Evolutionary conservation across 495 filamentous ascomycete genomes (phyloP), one percentile per base, ranked within the genome.

Genomic region (Darksidea phi): DNA sequence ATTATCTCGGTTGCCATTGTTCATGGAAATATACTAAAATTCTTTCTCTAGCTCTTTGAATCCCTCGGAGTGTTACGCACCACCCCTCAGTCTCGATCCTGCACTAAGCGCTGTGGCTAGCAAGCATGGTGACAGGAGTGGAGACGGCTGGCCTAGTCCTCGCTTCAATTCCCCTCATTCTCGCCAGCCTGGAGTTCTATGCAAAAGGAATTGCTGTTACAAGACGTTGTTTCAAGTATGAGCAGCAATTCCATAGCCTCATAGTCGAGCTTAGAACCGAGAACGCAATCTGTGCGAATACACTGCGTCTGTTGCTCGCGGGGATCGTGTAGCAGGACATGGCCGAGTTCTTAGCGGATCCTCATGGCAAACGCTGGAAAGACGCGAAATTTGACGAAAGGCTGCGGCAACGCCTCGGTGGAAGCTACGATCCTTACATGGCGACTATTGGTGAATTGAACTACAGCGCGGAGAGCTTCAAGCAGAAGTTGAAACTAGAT

Each of bases 141-240:
- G 75, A 77, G 47, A 48, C 73, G 0, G 71, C 58, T 38, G 75
- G 75, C 10, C 48, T 75, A 8, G 63, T 77, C 12, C 68, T 77
- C 0, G 74, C 64, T 0, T 64, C 53, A 6, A 70, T 77, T 36
- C 75, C 75, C 0, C 32, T 77, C 1, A 56, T 72, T 0, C 68
- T 76, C 0, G 64, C 63, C 1, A 69, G 71, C 0, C 48, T 67
- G 0, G 68, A 76, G 36, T 63, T 71, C 59, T 76, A 75, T 53
- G 48, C 56, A 34, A 61, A 68, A 38, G 68, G 70, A 4, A 59
- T 64, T n/a, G 54, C 54, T 1, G 61, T 64, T 2, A 48, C 61
- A n/a, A 53, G 41, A 23, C 54, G 61, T 2, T 64, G 36, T 25
- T 49, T 6, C n/a, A 58, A 41, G 18, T 64, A 64, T 26, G 21